Conservation (phyloP, 495 filamentous ascomycete species). For the Friedmanniomyces simplex region DNA sequence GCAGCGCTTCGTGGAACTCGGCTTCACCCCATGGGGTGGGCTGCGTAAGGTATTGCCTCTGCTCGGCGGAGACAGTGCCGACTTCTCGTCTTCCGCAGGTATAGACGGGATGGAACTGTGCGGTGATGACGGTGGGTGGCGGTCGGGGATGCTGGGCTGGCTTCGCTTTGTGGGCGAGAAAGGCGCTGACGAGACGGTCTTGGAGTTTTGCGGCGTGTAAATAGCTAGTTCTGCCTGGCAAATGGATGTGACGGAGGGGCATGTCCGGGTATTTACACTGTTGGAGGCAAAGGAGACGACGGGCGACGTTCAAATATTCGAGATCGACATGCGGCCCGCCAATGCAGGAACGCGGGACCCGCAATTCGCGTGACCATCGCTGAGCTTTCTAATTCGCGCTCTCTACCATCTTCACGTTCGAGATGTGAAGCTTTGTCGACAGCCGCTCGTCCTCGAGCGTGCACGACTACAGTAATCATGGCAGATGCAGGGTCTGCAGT, state of each 20-base stretch:
- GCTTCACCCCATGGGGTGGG: conserved; percentile 35
- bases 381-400: no score
- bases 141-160: conserved; percentile 33
- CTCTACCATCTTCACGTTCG: no score
- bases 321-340: not conserved
- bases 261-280: conserved; percentile 16
- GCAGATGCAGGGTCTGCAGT: not conserved
- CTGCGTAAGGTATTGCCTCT: conserved; percentile 33
- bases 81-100: conserved; percentile 82
- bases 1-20: conserved; percentile 56
- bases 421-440: no score
- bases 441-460: not conserved
- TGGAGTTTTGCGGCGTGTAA: conserved; percentile 32
- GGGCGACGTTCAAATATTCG: not conserved
- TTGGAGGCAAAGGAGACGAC: not conserved
- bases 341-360: not conserved
- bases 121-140: conserved; percentile 65
- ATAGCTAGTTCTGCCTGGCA: conserved; percentile 47
- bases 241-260: conserved; percentile 59
- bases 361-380: not conserved
- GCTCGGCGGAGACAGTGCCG: conserved; percentile 40
- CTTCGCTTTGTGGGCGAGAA: conserved; percentile 40
- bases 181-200: conserved; percentile 32
- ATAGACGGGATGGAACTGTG: conserved; percentile 75
- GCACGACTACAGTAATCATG: not conserved